Conservation (phyloP, 768 basidiomycete species). For the Tephrocybe sp. region DNA sequence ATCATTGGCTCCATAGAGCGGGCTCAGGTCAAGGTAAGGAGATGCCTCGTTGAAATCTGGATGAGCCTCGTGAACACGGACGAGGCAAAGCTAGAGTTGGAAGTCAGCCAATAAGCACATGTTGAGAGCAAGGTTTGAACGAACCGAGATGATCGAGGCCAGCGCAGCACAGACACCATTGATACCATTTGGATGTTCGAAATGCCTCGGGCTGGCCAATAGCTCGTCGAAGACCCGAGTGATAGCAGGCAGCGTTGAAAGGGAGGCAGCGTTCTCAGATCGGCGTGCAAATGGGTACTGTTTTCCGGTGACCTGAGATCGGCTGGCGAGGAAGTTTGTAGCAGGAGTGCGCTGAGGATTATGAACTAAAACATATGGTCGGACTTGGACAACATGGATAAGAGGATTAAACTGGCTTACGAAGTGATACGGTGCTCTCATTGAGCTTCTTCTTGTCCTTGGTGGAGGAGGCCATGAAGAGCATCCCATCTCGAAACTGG, state of each 20-base stretch:
- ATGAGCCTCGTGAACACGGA: constrained; percentile 2
- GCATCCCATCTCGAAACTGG: constrained; percentile 12
- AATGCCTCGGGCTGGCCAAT: not conserved
- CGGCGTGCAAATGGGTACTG: constrained; percentile 7
- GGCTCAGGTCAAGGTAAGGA: constrained; percentile 21
- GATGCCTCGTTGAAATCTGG: constrained; percentile 10
- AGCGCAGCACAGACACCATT: constrained; percentile 12
- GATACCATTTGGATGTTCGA: constrained; percentile 16
- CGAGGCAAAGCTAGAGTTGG: constrained; percentile 10
- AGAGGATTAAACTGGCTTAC: constrained; percentile 2
- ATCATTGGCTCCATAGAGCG: constrained; percentile 20
- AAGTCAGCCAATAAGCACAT: not conserved
- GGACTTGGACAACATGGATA: not conserved
- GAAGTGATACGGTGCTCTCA: constrained; percentile 10
- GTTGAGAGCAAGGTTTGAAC: not conserved
- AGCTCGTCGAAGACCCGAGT: constrained; percentile 9
- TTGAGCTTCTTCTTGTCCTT: constrained; percentile 14
- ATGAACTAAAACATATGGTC: constrained; percentile 3
- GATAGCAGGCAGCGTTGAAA: not conserved
- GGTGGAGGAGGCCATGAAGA: constrained; percentile 3
- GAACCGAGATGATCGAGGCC: constrained; percentile 13
- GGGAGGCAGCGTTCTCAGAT: not conserved
- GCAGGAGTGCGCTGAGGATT: constrained; percentile 5
- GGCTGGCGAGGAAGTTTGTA: not conserved
- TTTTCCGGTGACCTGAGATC: not conserved